A percentile compares a stretch with the other conserved stretches of the same genome.
Evolutionary conservation across 345 rosid species (phyloP).

Genomic region (Pugionium cornutum): DNA sequence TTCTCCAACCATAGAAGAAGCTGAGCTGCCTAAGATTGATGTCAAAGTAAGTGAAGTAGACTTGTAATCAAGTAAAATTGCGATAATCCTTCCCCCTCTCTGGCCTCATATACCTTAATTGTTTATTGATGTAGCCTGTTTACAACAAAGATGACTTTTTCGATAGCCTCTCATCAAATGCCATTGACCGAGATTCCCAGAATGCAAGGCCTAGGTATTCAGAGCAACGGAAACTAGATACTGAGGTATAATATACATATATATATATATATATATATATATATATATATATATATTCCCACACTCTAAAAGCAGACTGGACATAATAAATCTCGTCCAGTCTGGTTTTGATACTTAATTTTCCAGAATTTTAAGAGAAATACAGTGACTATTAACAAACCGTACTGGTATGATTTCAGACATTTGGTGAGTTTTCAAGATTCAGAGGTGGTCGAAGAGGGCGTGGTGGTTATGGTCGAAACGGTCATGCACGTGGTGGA

Average conservation of each 20-base stretch:
- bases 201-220: conserved; percentile 76
- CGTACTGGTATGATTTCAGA: conserved; percentile 44
- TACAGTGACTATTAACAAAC: conserved; percentile 21
- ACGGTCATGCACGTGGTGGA: conserved; percentile 48
- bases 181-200: conserved; percentile 52
- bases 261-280: too few relatives aligned
- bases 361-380: not conserved
- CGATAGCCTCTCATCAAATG: conserved; percentile 71
- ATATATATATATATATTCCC: conserved; percentile 16
- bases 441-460: conserved; percentile 43
- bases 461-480: conserved; percentile 38
- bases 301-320: not conserved
- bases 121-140: conserved; percentile 53
- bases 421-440: conserved; percentile 71
- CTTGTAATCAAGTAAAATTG: not conserved
- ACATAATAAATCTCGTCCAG: not conserved
- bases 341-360: not conserved
- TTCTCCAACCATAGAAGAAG: conserved; percentile 50
- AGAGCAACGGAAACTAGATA: conserved; percentile 82
- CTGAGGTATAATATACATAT: conserved; percentile 74
- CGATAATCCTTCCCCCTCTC: not conserved
- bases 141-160: conserved; percentile 95
- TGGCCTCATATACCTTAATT: conserved; percentile 3
- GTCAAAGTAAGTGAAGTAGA: conserved; percentile 46
- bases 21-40: conserved; percentile 51